phyloP scores from a whole-genome alignment of 768 basidiomycete species.

The Asterophora parasitica region DNA sequence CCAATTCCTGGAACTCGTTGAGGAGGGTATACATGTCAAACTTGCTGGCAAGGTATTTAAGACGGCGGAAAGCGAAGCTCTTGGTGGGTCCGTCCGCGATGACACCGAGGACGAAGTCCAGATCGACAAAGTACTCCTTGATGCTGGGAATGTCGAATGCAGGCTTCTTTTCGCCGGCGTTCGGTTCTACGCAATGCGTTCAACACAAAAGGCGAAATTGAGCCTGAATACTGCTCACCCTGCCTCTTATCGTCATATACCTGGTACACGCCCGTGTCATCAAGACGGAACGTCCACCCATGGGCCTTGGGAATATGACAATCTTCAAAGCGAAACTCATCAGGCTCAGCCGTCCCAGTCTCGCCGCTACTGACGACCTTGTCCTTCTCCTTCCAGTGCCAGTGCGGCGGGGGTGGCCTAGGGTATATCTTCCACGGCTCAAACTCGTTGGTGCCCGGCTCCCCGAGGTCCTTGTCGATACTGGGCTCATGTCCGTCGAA shows the following conservation, averaged over 20 bases:
- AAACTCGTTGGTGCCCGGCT: slow-evolving; percentile 38
- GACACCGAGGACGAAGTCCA: slow-evolving; percentile 86
- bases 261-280: slow-evolving; percentile 88
- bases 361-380: slow-evolving; percentile 41
- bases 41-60: slow-evolving; percentile 90
- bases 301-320: slow-evolving; percentile 69
- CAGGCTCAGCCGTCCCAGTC: slow-evolving; percentile 19
- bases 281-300: slow-evolving; percentile 65
- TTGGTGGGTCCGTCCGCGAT: slow-evolving; percentile 96
- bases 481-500: slow-evolving; percentile 78
- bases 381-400: slow-evolving; percentile 74
- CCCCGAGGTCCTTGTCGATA: slow-evolving; percentile 51
- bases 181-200: slow-evolving; percentile 8
- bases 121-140: slow-evolving; percentile 92
- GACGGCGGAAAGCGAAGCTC: slow-evolving; percentile 86
- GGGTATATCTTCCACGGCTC: slow-evolving; percentile 88
- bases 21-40: slow-evolving; percentile 90
- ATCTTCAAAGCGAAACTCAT: slow-evolving; percentile 66
- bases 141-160: slow-evolving; percentile 78
- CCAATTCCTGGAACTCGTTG: slow-evolving; percentile 90
- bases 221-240: slow-evolving; percentile 13
- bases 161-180: slow-evolving; percentile 44
- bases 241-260: slow-evolving; percentile 54
- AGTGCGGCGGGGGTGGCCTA: slow-evolving; percentile 89
- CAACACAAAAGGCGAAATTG: not conserved